Evolutionary conservation across 768 basidiomycete genomes (phyloP).

Genomic region (Termitomyces sp.): DNA sequence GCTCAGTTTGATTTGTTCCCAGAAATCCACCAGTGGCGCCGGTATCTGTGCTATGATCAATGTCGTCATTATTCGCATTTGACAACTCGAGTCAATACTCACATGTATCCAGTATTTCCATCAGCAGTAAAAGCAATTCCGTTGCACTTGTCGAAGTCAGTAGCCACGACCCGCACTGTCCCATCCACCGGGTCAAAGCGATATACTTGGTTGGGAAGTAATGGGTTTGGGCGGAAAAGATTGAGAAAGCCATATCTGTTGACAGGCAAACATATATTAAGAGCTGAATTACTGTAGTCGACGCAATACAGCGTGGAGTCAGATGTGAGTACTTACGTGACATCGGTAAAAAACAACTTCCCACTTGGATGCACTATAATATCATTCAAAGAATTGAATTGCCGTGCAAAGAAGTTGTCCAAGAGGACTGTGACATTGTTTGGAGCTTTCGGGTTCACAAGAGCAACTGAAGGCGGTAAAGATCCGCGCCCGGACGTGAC

Average conservation of each 20-base stretch:
- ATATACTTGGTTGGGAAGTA: slow-evolving; percentile 73
- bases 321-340: slow-evolving; percentile 35
- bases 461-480: slow-evolving; percentile 53
- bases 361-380: slow-evolving; percentile 69
- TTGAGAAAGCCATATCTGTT: slow-evolving; percentile 59
- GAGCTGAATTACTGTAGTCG: not conserved
- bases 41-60: slow-evolving; percentile 40
- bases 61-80: not conserved
- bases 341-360: slow-evolving; percentile 73
- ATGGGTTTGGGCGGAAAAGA: slow-evolving; percentile 59
- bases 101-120: slow-evolving; percentile 64
- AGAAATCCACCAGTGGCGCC: slow-evolving; percentile 37
- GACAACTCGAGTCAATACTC: slow-evolving; percentile 1
- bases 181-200: slow-evolving; percentile 64
- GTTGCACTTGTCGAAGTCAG: slow-evolving; percentile 68
- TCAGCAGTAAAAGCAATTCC: slow-evolving; percentile 70
- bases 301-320: not conserved
- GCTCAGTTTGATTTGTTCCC: slow-evolving; percentile 49
- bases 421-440: slow-evolving; percentile 64
- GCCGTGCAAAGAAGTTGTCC: slow-evolving; percentile 76
- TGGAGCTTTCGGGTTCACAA: slow-evolving; percentile 59
- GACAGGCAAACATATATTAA: not conserved
- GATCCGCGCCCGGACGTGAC: slow-evolving; percentile 62
- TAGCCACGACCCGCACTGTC: slow-evolving; percentile 64
- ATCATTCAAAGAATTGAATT: slow-evolving; percentile 82